Evolutionary conservation across 805 yeast species (phyloP).

Genomic region (Yarrowia sp.): DNA sequence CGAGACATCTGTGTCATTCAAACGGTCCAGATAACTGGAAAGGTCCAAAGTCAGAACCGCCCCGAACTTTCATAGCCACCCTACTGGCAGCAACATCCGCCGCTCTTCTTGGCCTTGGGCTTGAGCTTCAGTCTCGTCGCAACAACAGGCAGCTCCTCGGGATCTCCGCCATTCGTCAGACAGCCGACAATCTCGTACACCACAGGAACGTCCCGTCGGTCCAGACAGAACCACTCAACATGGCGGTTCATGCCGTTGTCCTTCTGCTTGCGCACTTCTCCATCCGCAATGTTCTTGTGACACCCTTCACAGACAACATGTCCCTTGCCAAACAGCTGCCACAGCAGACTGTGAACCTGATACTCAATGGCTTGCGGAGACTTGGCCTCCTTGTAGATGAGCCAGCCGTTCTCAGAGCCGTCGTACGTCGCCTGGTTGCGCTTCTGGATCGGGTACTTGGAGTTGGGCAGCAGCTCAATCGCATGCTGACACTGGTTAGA

Average conservation of each 20-base stretch:
- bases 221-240: conserved; percentile 36
- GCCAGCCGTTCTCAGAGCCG: conserved; percentile 34
- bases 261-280: background rate
- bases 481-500: conserved; percentile 35
- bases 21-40: background rate
- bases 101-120: background rate
- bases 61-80: too few relatives aligned
- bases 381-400: conserved; percentile 26
- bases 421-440: conserved; percentile 27
- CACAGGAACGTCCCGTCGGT: background rate
- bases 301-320: conserved; percentile 37
- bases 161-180: conserved; percentile 7
- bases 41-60: too few relatives aligned
- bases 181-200: conserved; percentile 18
- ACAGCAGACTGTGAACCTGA: conserved; percentile 32
- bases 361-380: conserved; percentile 33
- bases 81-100: conserved; percentile 14
- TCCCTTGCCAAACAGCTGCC: conserved; percentile 34
- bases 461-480: conserved; percentile 29
- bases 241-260: conserved; percentile 29
- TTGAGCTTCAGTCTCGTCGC: background rate
- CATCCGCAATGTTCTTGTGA: conserved; percentile 26
- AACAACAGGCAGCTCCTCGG: background rate
- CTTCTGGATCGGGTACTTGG: conserved; percentile 28
- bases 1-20: too few relatives aligned